Evolutionary conservation across 176 grass and related monocot species (phyloP).

Genomic region (Triticum urartu): DNA sequence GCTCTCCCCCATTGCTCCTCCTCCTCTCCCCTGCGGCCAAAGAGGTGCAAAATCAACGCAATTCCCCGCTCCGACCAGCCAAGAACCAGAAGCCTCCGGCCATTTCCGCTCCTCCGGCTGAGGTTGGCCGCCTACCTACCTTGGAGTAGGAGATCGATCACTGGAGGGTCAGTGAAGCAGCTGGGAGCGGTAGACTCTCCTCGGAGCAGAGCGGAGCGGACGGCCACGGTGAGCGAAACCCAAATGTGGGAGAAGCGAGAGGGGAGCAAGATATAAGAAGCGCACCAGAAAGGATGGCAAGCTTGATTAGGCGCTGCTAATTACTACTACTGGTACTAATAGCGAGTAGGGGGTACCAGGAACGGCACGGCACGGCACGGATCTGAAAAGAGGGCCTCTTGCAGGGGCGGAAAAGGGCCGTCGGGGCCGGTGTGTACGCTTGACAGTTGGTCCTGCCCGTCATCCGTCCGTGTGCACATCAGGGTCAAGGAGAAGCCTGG

Average conservation of each 20-base stretch:
- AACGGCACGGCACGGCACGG: slow-evolving; percentile 38
- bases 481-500: slow-evolving; percentile 24
- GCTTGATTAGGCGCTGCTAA: slow-evolving; percentile 23
- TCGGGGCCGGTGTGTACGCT: neutral
- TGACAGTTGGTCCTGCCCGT: slow-evolving; percentile 15
- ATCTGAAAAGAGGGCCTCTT: slow-evolving; percentile 36
- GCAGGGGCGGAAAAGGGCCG: slow-evolving; percentile 29
- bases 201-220: neutral
- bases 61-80: slow-evolving; percentile 13
- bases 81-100: neutral
- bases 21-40: neutral
- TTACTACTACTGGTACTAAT: too few species aligned
- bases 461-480: neutral
- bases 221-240: neutral
- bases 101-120: slow-evolving; percentile 1
- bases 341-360: slow-evolving; percentile 25
- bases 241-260: slow-evolving; percentile 32
- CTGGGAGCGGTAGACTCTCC: slow-evolving; percentile 25
- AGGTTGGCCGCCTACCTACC: slow-evolving; percentile 24
- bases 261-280: slow-evolving; percentile 25
- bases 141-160: slow-evolving; percentile 26
- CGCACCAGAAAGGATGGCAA: slow-evolving; percentile 38
- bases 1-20: slow-evolving; percentile 52
- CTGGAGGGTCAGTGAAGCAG: slow-evolving; percentile 17
- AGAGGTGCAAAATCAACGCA: neutral